These are phyloP conservation scores for Luffa acutangula DNA, from an alignment of 306 rosid genomes.

Conservation along the genomic window DNA sequence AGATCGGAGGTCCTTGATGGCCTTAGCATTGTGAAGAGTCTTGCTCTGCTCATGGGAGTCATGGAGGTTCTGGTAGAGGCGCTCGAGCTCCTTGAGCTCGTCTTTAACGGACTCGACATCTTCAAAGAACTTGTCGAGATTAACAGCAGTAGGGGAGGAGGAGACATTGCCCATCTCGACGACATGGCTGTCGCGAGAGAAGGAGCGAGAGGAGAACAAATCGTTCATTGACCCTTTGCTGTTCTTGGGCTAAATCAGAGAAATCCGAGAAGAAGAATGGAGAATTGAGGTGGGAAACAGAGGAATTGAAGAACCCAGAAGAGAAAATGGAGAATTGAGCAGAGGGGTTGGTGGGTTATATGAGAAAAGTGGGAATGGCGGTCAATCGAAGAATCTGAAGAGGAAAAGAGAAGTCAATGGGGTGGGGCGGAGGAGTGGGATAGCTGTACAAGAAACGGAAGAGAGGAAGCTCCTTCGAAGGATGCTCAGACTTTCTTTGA, in stretches of 20 bases:
- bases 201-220: constrained; percentile 59
- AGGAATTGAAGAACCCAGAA: not conserved
- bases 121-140: constrained; percentile 69
- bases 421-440: not conserved
- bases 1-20: constrained; percentile 68
- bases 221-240: constrained; percentile 44
- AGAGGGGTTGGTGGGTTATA: not conserved
- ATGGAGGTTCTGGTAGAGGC: constrained; percentile 28
- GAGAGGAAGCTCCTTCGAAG: not conserved
- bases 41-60: constrained; percentile 66
- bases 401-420: not conserved
- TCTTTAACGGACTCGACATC: constrained; percentile 76
- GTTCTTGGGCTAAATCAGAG: not conserved
- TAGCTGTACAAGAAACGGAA: not conserved
- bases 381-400: not conserved
- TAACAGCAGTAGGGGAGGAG: constrained; percentile 24
- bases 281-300: not conserved
- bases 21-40: constrained; percentile 69
- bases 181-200: constrained; percentile 55
- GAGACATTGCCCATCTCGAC: constrained; percentile 51
- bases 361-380: not conserved
- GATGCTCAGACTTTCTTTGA: not conserved
- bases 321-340: not conserved
- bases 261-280: not conserved
- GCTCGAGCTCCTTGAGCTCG: constrained; percentile 67